A percentile compares a stretch with the other conserved stretches of the same genome.
Conservation (phyloP, 805 yeast genomes). For the Wickerhamomyces subpelliculosus region DNA sequence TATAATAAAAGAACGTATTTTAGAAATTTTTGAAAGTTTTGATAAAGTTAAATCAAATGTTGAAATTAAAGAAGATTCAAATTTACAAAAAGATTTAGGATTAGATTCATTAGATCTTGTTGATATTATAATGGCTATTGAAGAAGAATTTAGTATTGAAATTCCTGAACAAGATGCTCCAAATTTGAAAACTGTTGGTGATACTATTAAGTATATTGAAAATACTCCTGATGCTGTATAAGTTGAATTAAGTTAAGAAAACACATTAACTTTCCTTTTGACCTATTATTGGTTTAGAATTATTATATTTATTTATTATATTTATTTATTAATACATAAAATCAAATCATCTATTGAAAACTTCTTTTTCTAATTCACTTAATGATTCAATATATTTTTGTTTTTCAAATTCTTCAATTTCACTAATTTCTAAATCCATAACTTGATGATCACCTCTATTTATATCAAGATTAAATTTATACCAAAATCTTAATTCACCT, state of each 20-base stretch:
- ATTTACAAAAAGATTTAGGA: slow-evolving; percentile 60
- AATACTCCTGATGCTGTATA: slow-evolving; percentile 17
- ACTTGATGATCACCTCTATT: slow-evolving; percentile 45
- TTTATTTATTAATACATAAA: slow-evolving; percentile 3
- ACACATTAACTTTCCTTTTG: no score
- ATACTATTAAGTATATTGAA: slow-evolving; percentile 71
- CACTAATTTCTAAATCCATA: slow-evolving; percentile 28
- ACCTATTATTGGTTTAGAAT: no score
- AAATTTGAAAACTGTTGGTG: slow-evolving; percentile 78
- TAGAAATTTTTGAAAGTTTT: slow-evolving; percentile 59
- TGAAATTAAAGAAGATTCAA: slow-evolving; percentile 36
- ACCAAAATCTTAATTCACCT: slow-evolving; percentile 67
- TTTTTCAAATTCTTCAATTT: slow-evolving; percentile 21
- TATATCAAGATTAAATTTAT: slow-evolving; percentile 42
- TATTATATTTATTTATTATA: slow-evolving; percentile 2
- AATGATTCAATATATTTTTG: slow-evolving; percentile 28
- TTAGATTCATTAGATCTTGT: slow-evolving; percentile 68
- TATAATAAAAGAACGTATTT: slow-evolving; percentile 51
- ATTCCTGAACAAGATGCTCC: slow-evolving; percentile 83
- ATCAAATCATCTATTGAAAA: slow-evolving; percentile 13
- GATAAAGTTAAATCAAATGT: slow-evolving; percentile 41
- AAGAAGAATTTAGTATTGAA: slow-evolving; percentile 56
- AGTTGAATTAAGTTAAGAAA: background rate
- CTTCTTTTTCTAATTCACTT: slow-evolving; percentile 36
- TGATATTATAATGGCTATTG: slow-evolving; percentile 68